A percentile compares a stretch with the other conserved stretches of the same genome.
Evolutionary conservation across 2,329 filamentous ascomycete genomes (phyloP).

Genomic region (Fusarium piperis): DNA sequence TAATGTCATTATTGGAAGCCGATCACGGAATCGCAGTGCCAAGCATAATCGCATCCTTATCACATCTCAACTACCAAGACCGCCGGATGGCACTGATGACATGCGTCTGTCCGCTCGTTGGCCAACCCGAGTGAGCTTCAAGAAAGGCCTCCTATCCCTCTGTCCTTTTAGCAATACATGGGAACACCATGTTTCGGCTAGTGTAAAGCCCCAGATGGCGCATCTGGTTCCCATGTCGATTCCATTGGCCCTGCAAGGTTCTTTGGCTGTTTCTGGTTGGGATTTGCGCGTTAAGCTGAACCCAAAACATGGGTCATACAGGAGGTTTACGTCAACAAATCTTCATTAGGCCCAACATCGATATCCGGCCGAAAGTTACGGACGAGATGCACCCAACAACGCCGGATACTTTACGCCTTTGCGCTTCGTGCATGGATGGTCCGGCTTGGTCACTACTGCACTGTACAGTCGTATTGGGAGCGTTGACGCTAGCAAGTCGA

Average conservation of each 20-base stretch:
- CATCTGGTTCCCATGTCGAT: not conserved
- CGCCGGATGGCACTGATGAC: slow-evolving; percentile 13
- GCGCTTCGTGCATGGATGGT: slow-evolving; percentile 1
- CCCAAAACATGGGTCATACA: slow-evolving; percentile 13
- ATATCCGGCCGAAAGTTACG: slow-evolving; percentile 24
- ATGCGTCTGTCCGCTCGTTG: slow-evolving; percentile 18
- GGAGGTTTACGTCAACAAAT: slow-evolving; percentile 29
- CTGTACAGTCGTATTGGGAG: not conserved
- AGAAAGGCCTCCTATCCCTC: not conserved
- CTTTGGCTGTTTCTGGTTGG: slow-evolving; percentile 10
- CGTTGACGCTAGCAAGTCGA: not conserved
- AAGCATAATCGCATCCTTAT: not conserved
- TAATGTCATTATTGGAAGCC: not conserved
- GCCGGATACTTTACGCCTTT: not conserved
- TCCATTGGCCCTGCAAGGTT: slow-evolving; percentile 2
- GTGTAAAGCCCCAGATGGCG: not conserved
- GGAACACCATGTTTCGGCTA: slow-evolving; percentile 29
- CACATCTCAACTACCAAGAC: not conserved
- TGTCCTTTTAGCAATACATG: slow-evolving; percentile 5
- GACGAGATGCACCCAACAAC: slow-evolving; percentile 17
- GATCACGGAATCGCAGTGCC: slow-evolving; percentile 1
- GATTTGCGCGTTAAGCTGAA: slow-evolving; percentile 14
- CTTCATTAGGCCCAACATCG: slow-evolving; percentile 29
- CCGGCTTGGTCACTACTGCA: not conserved
- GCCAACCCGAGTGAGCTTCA: not conserved